A percentile compares a stretch with the other conserved stretches of the same genome.
These are phyloP conservation scores for Scortechinia acanthostroma DNA, from an alignment of 2,329 filamentous ascomycete species.

Conservation along the genomic window DNA sequence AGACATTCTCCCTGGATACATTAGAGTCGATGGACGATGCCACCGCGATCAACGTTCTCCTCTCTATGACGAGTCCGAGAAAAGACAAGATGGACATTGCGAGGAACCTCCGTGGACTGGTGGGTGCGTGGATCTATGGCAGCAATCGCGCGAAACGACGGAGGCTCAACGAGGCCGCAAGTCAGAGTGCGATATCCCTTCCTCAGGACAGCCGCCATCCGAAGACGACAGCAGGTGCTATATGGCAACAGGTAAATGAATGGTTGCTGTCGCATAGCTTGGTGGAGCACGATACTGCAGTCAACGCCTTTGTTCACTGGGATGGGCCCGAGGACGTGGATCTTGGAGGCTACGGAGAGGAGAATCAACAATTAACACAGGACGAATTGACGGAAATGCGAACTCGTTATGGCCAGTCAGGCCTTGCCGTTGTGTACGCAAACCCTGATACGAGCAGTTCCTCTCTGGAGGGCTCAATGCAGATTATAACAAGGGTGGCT, in stretches of 20 bases:
- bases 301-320: constrained; percentile 45
- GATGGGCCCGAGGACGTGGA: constrained; percentile 51
- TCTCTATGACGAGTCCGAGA: constrained; percentile 28
- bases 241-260: constrained; percentile 49
- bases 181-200: constrained; percentile 15
- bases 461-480: constrained; percentile 24
- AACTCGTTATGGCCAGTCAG: constrained; percentile 44
- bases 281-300: constrained; percentile 36
- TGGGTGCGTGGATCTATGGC: constrained; percentile 59
- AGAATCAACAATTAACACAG: constrained; percentile 26
- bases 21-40: constrained; percentile 40
- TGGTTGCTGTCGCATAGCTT: constrained; percentile 48
- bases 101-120: constrained; percentile 46
- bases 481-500: neutral
- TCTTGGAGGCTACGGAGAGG: constrained; percentile 40
- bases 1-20: constrained; percentile 33
- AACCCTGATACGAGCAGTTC: constrained; percentile 31
- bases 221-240: constrained; percentile 17
- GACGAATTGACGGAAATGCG: constrained; percentile 30
- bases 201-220: constrained; percentile 10
- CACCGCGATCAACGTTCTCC: constrained; percentile 41
- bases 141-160: constrained; percentile 42
- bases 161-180: constrained; percentile 25
- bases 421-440: constrained; percentile 49
- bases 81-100: constrained; percentile 27